Conservation (phyloP, 1,139 yeast species). For the Lodderomyces margitis region DNA sequence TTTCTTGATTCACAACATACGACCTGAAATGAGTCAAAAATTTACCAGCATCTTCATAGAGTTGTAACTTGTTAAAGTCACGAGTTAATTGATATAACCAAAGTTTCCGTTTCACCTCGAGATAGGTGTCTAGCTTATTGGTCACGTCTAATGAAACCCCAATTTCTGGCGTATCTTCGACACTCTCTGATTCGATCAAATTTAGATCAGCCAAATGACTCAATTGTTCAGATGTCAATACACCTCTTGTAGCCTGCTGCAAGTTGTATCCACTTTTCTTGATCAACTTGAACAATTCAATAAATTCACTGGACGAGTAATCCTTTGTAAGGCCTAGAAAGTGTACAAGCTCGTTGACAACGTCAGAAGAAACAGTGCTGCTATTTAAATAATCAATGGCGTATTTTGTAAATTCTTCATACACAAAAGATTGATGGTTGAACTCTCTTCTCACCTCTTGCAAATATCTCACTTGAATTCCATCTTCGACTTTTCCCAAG, state of each 20-base stretch:
- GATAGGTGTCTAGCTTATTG: constrained; percentile 6
- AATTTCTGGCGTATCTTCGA: neutral
- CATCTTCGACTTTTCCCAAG: neutral
- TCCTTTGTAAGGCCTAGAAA: neutral
- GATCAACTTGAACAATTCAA: neutral
- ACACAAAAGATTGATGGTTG: neutral
- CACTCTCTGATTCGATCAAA: neutral
- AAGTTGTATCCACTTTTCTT: neutral
- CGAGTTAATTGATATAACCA: constrained; percentile 9
- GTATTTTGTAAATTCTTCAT: neutral
- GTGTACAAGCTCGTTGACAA: neutral
- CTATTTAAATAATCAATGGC: neutral
- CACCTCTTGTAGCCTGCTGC: neutral
- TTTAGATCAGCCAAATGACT: constrained; percentile 1
- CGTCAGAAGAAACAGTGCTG: neutral
- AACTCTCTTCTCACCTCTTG: constrained; percentile 1
- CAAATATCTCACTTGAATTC: constrained; percentile 1
- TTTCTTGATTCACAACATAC: constrained; percentile 23
- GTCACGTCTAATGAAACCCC: constrained; percentile 7
- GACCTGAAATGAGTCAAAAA: constrained; percentile 8
- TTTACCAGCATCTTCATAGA: neutral
- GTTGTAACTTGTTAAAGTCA: constrained; percentile 7
- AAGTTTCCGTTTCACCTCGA: constrained; percentile 3
- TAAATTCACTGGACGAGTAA: neutral
- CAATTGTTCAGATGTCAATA: neutral